These are phyloP conservation scores for Panicum hallii DNA, from an alignment of 202 grass and related monocot species.

Conservation along the genomic window DNA sequence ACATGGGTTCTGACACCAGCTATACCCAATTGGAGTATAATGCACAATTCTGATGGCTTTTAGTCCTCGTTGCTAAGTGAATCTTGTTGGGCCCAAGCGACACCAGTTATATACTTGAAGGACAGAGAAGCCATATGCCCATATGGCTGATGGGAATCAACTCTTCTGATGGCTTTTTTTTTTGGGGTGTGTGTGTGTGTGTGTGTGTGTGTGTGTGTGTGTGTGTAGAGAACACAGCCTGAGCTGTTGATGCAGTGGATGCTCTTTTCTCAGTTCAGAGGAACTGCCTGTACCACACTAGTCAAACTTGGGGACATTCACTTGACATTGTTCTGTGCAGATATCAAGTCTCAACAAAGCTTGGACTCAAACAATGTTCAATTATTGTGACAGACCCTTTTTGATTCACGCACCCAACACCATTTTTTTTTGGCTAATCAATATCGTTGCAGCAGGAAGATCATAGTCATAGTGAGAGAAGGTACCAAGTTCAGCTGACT, in stretches of 20 bases:
- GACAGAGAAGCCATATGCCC: background rate
- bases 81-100: background rate
- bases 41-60: background rate
- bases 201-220: background rate
- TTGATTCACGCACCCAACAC: slow-evolving; percentile 5
- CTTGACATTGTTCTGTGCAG: background rate
- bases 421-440: background rate
- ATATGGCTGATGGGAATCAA: background rate
- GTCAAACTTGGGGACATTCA: slow-evolving; percentile 16
- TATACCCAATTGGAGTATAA: background rate
- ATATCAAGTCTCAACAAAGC: slow-evolving; percentile 21
- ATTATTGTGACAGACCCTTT: background rate
- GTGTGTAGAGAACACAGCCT: background rate
- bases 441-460: background rate
- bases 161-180: background rate
- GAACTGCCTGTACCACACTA: background rate
- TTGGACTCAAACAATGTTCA: background rate
- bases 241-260: background rate
- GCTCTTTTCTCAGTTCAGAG: background rate
- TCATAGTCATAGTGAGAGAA: background rate
- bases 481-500: background rate
- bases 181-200: background rate
- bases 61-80: background rate
- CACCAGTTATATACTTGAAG: background rate
- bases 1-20: slow-evolving; percentile 7